Base-by-base conservation (phyloP, 1,284 basidiomycete species). In the Stygiomarasmius scandens region DNA sequence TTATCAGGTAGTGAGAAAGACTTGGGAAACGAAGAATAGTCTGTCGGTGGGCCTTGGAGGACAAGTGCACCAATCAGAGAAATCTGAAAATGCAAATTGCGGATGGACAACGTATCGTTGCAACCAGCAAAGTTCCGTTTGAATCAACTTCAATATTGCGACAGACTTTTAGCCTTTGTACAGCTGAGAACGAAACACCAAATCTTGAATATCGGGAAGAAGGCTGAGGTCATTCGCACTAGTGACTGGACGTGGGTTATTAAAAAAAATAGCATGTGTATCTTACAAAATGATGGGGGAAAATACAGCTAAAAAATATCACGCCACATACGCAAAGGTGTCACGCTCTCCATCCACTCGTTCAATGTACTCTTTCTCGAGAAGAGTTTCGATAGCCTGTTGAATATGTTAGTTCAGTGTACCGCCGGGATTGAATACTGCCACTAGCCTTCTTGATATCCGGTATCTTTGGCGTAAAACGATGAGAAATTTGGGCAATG, bases 281-380 rank as follows among this genome's bases (percentile, higher is more conserved):
- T 41, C 8, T 12, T 41, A 41, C 38, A 41, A 19, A 5, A 19
- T 32, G 51, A 44, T 20, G n/a, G 25, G 24, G 25, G 5, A 41
- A 19, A 41, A 41, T 41, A 41, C 38, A 49, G 25, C 49, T 55
- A 41, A 49, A 52, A 61, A 52, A 49, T 16, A 63, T 77, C 68
- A 81, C 52, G 89, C 88, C 59, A 91, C 87, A 67, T 92, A 92
- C 23, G 87, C 86, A 67, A 91, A 92, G 50, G 86, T 87, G 69
- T 92, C 89, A 66, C 87, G 83, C 49, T 86, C 87, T 16, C 89
- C 93, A 25, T 93, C 92, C 24, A 93, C 90, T 38, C 96, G 89
- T 71, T 98, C 95, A 60, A 99, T 90, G 71, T 97, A 99, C 75
- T 98, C 97, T 75, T 98, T 97, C 78, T 99, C 96, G 55, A 99